Evolutionary conservation across 768 basidiomycete species (phyloP).

Genomic region (Tephrocybe sp.): DNA sequence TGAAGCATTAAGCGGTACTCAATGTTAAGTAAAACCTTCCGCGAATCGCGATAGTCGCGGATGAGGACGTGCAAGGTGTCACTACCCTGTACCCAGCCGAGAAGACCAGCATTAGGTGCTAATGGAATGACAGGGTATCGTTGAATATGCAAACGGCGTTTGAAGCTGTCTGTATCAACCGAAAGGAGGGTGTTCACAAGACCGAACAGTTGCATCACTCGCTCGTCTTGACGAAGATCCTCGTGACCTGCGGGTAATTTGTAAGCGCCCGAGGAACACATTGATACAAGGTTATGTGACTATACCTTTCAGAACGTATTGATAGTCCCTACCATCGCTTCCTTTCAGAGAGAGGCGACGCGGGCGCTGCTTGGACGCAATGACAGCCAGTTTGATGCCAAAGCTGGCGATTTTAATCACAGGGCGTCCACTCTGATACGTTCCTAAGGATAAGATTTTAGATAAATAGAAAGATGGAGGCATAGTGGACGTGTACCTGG

Average conservation of each 20-base stretch:
- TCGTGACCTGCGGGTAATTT: slow-evolving; percentile 77
- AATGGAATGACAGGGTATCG: slow-evolving; percentile 91
- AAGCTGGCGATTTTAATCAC: slow-evolving; percentile 85
- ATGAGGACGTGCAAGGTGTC: slow-evolving; percentile 97
- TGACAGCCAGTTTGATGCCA: slow-evolving; percentile 86
- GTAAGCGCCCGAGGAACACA: not conserved
- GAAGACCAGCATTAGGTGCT: slow-evolving; percentile 91
- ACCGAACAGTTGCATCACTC: slow-evolving; percentile 98
- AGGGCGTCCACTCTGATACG: slow-evolving; percentile 86
- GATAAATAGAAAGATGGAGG: not conserved
- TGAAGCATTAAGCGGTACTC: slow-evolving; percentile 99
- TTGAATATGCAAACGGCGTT: slow-evolving; percentile 93
- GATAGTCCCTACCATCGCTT: slow-evolving; percentile 90
- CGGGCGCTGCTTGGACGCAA: slow-evolving; percentile 96
- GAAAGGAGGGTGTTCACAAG: slow-evolving; percentile 94
- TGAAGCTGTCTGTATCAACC: slow-evolving; percentile 93
- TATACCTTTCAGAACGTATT: slow-evolving; percentile 91
- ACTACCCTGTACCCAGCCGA: slow-evolving; percentile 95
- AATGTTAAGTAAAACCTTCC: slow-evolving; percentile 95
- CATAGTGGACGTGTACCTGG: slow-evolving; percentile 76
- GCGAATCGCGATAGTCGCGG: slow-evolving; percentile 92
- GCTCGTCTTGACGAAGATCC: slow-evolving; percentile 97
- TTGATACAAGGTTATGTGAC: not conserved
- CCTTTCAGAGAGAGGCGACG: slow-evolving; percentile 85
- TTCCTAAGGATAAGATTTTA: slow-evolving; percentile 49